These are phyloP conservation scores for Leccinum pseudoinsigne DNA, from an alignment of 1,284 basidiomycete species.

Conservation along the genomic window DNA sequence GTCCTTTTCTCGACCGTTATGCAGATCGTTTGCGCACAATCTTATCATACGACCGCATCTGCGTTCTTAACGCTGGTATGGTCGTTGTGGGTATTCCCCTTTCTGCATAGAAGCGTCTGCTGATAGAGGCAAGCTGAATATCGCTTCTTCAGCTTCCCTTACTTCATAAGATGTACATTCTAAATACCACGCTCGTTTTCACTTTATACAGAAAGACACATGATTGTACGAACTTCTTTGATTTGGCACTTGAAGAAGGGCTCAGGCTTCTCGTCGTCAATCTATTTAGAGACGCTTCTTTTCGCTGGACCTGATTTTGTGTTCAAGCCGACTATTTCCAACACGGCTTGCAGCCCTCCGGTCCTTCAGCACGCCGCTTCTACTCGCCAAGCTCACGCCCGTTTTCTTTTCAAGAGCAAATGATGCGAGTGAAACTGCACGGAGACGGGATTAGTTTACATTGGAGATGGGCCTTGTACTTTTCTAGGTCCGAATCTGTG, in stretches of 20 bases:
- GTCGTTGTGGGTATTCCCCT: slow-evolving; percentile 46
- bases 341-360: not conserved
- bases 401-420: not conserved
- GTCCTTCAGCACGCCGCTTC: not conserved
- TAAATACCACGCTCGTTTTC: too few species aligned
- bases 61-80: slow-evolving; percentile 71
- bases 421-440: not conserved
- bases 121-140: not conserved
- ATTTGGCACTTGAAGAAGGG: too few species aligned
- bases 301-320: too few species aligned
- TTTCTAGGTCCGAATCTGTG: not conserved
- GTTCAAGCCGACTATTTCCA: too few species aligned
- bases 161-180: too few species aligned
- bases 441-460: not conserved
- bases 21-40: slow-evolving; percentile 72
- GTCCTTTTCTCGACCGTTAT: slow-evolving; percentile 6
- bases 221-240: too few species aligned
- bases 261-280: too few species aligned
- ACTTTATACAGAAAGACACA: too few species aligned
- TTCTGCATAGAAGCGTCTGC: not conserved
- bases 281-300: too few species aligned
- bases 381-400: not conserved
- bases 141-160: too few species aligned
- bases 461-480: not conserved
- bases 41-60: slow-evolving; percentile 73